These are phyloP conservation scores for Vanrija sp. DNA, from an alignment of 1,284 basidiomycete genomes.

Conservation along the genomic window DNA sequence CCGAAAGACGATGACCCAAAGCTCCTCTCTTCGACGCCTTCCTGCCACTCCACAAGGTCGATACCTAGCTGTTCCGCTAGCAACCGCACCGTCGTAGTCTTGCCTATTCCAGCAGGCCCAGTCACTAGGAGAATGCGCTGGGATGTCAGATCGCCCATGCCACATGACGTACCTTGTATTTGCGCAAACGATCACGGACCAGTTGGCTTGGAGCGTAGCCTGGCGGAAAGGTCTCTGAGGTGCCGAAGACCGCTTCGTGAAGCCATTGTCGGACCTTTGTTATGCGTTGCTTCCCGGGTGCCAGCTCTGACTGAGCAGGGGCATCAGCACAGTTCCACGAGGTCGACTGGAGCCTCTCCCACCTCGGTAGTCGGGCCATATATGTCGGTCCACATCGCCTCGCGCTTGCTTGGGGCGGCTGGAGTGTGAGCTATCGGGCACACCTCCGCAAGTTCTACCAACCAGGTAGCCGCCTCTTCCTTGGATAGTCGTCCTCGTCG, in stretches of 20 bases:
- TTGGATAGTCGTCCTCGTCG: constrained; percentile 21
- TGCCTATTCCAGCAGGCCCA: constrained; percentile 85
- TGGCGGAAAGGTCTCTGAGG: not conserved
- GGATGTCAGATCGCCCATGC: not conserved
- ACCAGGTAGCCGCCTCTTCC: not conserved
- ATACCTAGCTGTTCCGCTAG: constrained; percentile 71
- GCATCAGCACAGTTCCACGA: not conserved
- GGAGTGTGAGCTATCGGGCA: not conserved
- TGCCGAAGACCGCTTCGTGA: constrained; percentile 69
- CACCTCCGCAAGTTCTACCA: not conserved
- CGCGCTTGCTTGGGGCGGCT: not conserved
- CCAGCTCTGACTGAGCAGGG: constrained; percentile 66
- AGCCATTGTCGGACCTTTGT: constrained; percentile 82
- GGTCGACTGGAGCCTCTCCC: constrained; percentile 9
- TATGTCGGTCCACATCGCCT: constrained; percentile 67
- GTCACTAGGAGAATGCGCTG: constrained; percentile 80
- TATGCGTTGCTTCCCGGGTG: constrained; percentile 83
- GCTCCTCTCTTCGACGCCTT: constrained; percentile 45
- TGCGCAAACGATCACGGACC: constrained; percentile 59
- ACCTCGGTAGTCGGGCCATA: constrained; percentile 69
- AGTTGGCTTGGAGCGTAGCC: constrained; percentile 33
- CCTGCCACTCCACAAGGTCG: constrained; percentile 81
- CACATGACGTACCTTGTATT: constrained; percentile 63
- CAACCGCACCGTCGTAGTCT: constrained; percentile 78
- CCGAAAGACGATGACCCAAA: constrained; percentile 33